Evolutionary conservation across 176 grass and related monocot species (phyloP), one percentile per base, ranked within the genome.

Genomic region (Dactylis glomerata): DNA sequence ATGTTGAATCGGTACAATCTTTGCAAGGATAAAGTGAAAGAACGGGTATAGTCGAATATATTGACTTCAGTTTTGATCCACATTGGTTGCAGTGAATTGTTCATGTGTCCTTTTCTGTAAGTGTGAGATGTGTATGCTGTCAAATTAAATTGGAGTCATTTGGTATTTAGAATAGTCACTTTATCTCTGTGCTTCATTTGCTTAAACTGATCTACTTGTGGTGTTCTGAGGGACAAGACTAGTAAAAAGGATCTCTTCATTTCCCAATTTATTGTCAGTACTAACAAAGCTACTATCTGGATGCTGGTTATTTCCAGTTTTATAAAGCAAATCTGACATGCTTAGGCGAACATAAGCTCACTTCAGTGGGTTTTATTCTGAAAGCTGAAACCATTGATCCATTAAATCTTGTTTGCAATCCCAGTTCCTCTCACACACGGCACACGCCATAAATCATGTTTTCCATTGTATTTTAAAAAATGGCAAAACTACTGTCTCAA

Each of bases 381-480:
- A 34, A 68, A 66, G 40, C 68, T 42, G 81, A 88, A 84, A 27
- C 42, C 14, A 65, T 33, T 55, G 31, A 36, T 14, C 34, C 81
- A 30, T 34, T 36, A 8, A 66, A 8, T 15, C 16, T 56, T 80
- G 3, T 66, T 22, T 36, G 56, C 6, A 33, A 63, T 20, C 14
- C 44, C 80, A 88, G 24, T 14, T 83, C 38, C 68, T 80, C 49
- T 84, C 54, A n/a, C n/a, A n/a, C n/a, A n/a, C n/a, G n/a, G 2
- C 26, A 23, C 9, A 58, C 1, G 4, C 10, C 56, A 59, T 27
- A n/a, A 58, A 26, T 26, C 55, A 58, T 58, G 9, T 23, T 58
- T 58, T 24, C 23, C 9, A 58, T 26, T 69, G 11, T 69, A 69
- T 69, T 70, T 6, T 10, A 3, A 13, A 11, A 68, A 56, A 13